Evolutionary conservation across 495 filamentous ascomycete species (phyloP), one percentile per base, ranked within the genome.

Genomic region (Neurospora africana): DNA sequence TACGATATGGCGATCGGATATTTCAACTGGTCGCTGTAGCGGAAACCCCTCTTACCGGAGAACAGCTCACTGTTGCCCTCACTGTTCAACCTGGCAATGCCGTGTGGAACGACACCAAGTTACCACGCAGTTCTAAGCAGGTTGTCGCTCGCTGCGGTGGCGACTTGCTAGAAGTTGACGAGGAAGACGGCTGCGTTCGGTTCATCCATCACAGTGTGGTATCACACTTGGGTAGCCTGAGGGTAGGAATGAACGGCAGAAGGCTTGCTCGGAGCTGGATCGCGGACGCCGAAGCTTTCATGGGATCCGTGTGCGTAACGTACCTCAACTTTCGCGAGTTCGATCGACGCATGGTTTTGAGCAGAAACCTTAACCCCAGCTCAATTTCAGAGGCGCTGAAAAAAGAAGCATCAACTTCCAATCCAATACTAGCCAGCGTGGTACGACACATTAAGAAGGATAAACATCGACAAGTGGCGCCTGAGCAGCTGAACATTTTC

Each of bases 131-230:
- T 3, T 0, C 30, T 0, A 69, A 40, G 17, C 68, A 65, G 33
- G 36, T 72, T 19, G 47, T 70, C 0, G 6, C 38, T 0, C 39
- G 23, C 40, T 72, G 68, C 40, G 71, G 71, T 0, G 71, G 71
- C 0, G 36, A 27, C 0, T 23, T 72, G 6, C 27, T 72, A 0
- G 2, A 70, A 0, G 0, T 72, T 2, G 71, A 72, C 10, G 71
- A 72, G n/a, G 68, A 72, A 35, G 71, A 72, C 21, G 0, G 1
- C n/a, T 7, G 5, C 0, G 71, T 72, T 9, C 71, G 68, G 0
- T 72, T 69, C 68, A 72, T 70, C 5, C 71, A 72, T 1, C 71
- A 72, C 35, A 72, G 71, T 19, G 71, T 72, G 10, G 9, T 53
- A 17, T n/a, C 67, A 0, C 43, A 72, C n/a, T 1, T 72, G 21